Evolutionary conservation across 352 stramenopile genomes (phyloP).

Genomic region (Phytopythium delawarense): DNA sequence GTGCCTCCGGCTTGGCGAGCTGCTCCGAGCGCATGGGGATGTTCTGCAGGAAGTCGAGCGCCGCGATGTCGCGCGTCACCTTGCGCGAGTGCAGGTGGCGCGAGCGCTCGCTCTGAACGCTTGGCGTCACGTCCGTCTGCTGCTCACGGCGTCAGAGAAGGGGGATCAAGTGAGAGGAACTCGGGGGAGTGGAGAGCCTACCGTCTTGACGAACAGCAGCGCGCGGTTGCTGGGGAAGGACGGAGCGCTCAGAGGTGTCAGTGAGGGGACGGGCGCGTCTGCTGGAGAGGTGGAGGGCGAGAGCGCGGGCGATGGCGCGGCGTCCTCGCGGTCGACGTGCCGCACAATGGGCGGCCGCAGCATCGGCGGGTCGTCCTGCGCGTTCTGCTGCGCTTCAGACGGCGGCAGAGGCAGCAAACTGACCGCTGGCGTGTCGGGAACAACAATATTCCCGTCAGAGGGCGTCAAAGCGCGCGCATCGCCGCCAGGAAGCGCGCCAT

Average conservation of each 20-base stretch:
- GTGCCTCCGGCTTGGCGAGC: background rate
- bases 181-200: background rate
- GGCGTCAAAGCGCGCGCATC: background rate
- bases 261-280: too few relatives aligned
- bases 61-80: conserved; percentile 82
- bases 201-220: conserved; percentile 34
- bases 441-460: background rate
- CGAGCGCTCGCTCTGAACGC: conserved; percentile 44
- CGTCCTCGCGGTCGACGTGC: background rate
- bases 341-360: conserved; percentile 3
- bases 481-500: background rate
- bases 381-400: background rate
- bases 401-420: background rate
- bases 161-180: too few relatives aligned
- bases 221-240: conserved; percentile 1
- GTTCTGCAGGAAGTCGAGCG: conserved; percentile 85
- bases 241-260: background rate
- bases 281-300: background rate
- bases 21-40: conserved; percentile 81
- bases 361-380: background rate
- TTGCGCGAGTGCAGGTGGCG: conserved; percentile 61
- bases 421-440: background rate
- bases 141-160: background rate
- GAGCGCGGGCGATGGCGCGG: background rate
- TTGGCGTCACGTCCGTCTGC: conserved; percentile 41